Evolutionary conservation across 441 rosid species (phyloP).

Genomic region (Hura crepitans): DNA sequence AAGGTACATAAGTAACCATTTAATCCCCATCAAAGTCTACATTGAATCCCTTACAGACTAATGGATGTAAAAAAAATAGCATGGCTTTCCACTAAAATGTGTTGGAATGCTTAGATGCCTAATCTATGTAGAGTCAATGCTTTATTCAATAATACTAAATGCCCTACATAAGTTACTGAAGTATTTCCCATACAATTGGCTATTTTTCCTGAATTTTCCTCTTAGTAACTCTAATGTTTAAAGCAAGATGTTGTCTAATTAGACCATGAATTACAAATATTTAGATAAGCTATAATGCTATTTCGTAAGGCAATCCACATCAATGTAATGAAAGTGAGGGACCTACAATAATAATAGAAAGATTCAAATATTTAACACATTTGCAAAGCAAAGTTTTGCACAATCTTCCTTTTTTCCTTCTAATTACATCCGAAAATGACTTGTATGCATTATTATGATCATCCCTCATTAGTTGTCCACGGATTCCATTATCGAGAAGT

Average conservation of each 20-base stretch:
- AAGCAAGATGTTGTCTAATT: too few species aligned
- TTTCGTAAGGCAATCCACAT: neutral
- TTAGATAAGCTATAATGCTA: neutral
- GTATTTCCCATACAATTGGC: neutral
- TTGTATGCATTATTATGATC: neutral
- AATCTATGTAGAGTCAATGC: too few species aligned
- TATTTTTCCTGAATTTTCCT: neutral
- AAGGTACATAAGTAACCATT: too few species aligned
- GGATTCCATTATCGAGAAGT: conserved; percentile 12
- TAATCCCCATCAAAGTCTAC: too few species aligned
- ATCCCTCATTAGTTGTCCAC: neutral
- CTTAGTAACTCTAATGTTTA: neutral
- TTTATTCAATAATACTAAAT: too few species aligned
- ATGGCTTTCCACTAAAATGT: neutral
- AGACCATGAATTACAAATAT: too few species aligned
- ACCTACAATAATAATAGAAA: neutral
- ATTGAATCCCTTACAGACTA: too few species aligned
- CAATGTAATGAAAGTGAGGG: neutral
- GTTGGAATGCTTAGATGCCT: too few species aligned
- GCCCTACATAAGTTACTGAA: neutral
- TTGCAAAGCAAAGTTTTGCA: neutral
- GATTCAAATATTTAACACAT: neutral
- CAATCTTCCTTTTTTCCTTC: too few species aligned
- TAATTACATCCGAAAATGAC: too few species aligned
- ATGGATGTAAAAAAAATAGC: neutral